Evolutionary conservation across 331 rosid genomes (phyloP).

Genomic region (Pyracantha coccinea): DNA sequence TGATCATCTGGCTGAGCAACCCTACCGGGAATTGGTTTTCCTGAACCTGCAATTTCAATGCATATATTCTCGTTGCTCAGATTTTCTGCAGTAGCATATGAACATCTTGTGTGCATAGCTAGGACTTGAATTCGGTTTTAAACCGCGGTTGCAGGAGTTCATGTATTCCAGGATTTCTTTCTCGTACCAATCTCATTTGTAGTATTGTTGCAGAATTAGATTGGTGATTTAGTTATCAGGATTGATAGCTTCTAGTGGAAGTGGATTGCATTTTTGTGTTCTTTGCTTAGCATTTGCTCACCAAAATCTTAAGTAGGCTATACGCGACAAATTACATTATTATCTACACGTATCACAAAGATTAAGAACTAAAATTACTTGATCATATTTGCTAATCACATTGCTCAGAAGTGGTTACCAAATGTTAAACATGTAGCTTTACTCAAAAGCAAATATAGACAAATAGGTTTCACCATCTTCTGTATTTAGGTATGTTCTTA

Average conservation of each 20-base stretch:
- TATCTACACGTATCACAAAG: too few relatives aligned
- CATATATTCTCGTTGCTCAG: background rate
- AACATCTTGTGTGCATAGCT: background rate
- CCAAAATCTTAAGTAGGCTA: too few relatives aligned
- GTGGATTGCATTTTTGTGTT: background rate
- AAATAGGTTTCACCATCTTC: too few relatives aligned
- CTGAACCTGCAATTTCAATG: background rate
- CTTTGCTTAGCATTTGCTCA: too few relatives aligned
- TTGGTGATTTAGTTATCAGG: background rate
- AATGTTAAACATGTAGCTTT: too few relatives aligned
- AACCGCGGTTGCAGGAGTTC: background rate
- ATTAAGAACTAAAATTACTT: too few relatives aligned
- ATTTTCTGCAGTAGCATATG: background rate
- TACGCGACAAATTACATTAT: too few relatives aligned
- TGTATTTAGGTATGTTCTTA: too few relatives aligned
- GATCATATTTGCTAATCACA: too few relatives aligned
- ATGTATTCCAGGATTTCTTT: background rate
- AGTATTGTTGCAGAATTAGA: background rate
- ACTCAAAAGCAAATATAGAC: too few relatives aligned
- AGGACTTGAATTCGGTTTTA: background rate
- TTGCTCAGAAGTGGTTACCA: too few relatives aligned
- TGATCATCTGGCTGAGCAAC: constrained; percentile 17
- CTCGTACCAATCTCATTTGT: background rate
- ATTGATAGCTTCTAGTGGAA: background rate
- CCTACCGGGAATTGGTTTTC: background rate